These are phyloP conservation scores for Draba incana DNA, from an alignment of 345 rosid species.

Conservation along the genomic window DNA sequence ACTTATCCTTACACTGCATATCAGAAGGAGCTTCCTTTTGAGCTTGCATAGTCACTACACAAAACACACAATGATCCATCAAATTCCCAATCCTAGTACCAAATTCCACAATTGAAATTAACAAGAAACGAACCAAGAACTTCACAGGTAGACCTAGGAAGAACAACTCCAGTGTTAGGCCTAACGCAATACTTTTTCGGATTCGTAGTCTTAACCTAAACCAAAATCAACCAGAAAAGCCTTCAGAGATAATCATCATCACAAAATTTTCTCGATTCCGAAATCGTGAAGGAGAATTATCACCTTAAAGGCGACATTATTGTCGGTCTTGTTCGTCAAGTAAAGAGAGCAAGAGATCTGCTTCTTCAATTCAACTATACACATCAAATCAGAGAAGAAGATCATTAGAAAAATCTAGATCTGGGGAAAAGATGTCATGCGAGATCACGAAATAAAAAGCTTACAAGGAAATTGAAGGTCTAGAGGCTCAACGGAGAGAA, in stretches of 20 bases:
- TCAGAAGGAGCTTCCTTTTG: slow-evolving; percentile 81
- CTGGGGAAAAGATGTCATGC: slow-evolving; percentile 12
- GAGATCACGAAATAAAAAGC: slow-evolving; percentile 46
- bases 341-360: slow-evolving; percentile 82
- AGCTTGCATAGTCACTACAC: slow-evolving; percentile 89
- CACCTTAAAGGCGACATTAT: slow-evolving; percentile 83
- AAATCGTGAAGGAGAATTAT: not conserved
- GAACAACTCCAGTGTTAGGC: slow-evolving; percentile 77
- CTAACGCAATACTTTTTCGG: slow-evolving; percentile 89
- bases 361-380: slow-evolving; percentile 81
- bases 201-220: slow-evolving; percentile 86
- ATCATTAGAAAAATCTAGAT: slow-evolving; percentile 17
- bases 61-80: slow-evolving; percentile 12
- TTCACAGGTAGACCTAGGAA: slow-evolving; percentile 66
- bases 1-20: slow-evolving; percentile 90
- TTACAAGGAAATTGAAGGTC: slow-evolving; percentile 88
- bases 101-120: not conserved
- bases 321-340: slow-evolving; percentile 78
- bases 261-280: too few species aligned
- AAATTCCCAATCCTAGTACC: not conserved
- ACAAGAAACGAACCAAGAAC: slow-evolving; percentile 49
- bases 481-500: slow-evolving; percentile 69
- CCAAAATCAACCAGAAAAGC: slow-evolving; percentile 19
- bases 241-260: not conserved
- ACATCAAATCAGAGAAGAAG: slow-evolving; percentile 29